Evolutionary conservation across 768 basidiomycete genomes (phyloP), one percentile per base, ranked within the genome.

Genomic region (Fistulinella prunicolor): DNA sequence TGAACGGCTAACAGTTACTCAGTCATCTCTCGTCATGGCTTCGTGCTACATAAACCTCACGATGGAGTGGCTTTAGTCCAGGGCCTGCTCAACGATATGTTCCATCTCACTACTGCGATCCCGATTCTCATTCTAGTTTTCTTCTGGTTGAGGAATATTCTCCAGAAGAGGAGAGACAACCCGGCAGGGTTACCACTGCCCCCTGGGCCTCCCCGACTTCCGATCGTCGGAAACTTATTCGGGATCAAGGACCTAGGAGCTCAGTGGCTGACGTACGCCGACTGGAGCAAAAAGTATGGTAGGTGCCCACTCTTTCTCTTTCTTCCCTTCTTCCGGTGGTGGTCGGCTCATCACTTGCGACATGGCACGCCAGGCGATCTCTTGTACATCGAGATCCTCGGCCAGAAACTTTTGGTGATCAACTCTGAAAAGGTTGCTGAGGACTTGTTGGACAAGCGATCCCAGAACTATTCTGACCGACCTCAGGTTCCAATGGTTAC

Each of bases 221-320:
- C 75, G 24, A 37, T 77, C n/a, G 52, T 77, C 17, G 76, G 71
- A 30, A 77, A 76, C 49, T 47, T 76, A 6, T 54, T 74, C 6
- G 72, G 73, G 42, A 71, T 77, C 66, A 64, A 66, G 36, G 56
- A 59, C 26, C 65, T 73, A 29, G 70, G 72, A 12, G 51, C 51
- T 0, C 63, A 55, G 23, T 77, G 72, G 72, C 35, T 71, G 12
- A 72, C 68, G 6, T 73, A 70, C 39, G 60, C 69, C 9, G 65
- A 68, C 30, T 76, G 75, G 74, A 71, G 69, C 12, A 56, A 66
- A 34, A 62, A 65, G 62, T 75, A 70, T 49, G 74, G 76, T 75
- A 28, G 6, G 26, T 28, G 26, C 10, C 26, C 6, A 6, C 10
- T 28, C 46, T 3, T 53, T 51, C n/a, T n/a, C n/a, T n/a, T n/a